Evolutionary conservation across 225 moss, liverwort and hornwort genomes (phyloP), one percentile per base, ranked within the genome.

Genomic region (Polytrichum commune): DNA sequence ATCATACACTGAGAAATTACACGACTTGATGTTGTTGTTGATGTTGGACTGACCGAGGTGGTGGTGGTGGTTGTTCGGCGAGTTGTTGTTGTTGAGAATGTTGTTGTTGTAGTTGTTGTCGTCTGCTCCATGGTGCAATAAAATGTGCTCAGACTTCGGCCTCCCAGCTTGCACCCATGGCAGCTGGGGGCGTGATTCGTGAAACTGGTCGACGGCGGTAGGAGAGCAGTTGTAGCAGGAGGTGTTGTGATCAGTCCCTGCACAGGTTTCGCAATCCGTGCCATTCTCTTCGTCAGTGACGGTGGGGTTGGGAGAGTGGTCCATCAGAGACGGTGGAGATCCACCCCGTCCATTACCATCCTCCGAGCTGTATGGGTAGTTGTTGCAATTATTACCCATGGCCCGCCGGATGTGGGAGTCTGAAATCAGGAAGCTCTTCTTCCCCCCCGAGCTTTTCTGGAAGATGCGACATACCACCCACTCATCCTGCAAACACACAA

Each of bases 401-500:
- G 70, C 29, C n/a, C 60, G 22, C 20, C 19, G 70, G 27, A 70
- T 57, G 27, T 78, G 65, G 6, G 78, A 65, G 7, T 85, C 85
- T 29, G 88, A 72, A 73, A 79, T 85, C 9, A 82, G 27, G 29
- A 85, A 88, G 67, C 77, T 80, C 9, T 82, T 79, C 38, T 85
- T 88, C 0, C 82, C 84, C 13, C 88, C 88, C 0, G 84, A 79
- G 72, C 69, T 84, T 63, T 88, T 88, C 10, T 82, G 84, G 63
- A 88, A 88, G 53, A 88, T 82, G 73, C 88, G 84, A 63, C 88
- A 85, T 19, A 88, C 84, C 35, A 88, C 88, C 88, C 88, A 88
- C 73, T 88, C 88, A 56, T 88, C 88, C 84, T 88, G 82, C 69
- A 35, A 63, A 61, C 58, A 70, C 7, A 27, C 27, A 53, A 66